Conservation (phyloP, 1,284 basidiomycete genomes). For the Mycosarcoma maydis region DNA sequence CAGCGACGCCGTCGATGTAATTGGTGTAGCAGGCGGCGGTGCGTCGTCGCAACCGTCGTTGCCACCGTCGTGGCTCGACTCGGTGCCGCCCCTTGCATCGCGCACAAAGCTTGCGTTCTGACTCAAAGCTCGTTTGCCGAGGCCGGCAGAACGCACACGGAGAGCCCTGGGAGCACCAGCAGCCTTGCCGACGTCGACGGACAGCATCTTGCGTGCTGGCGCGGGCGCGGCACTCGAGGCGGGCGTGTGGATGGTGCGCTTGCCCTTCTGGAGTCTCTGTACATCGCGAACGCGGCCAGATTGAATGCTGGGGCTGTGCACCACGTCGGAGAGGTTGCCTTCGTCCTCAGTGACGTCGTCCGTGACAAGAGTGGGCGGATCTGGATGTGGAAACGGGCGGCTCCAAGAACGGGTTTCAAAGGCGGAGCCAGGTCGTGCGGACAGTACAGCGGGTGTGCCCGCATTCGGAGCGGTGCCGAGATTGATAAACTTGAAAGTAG, state of each 20-base stretch:
- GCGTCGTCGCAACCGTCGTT: conserved; percentile 5
- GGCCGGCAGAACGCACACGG: conserved; percentile 38
- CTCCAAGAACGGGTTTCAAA: conserved; percentile 30
- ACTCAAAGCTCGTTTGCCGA: conserved; percentile 44
- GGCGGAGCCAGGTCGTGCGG: conserved; percentile 17
- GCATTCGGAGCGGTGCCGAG: conserved; percentile 31
- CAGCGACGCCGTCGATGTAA: conserved; percentile 13
- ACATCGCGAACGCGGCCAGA: conserved; percentile 39
- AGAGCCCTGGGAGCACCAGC: conserved; percentile 32
- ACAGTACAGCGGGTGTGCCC: conserved; percentile 25
- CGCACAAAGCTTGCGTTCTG: conserved; percentile 31
- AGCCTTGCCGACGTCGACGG: conserved; percentile 38
- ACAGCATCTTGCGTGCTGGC: conserved; percentile 37
- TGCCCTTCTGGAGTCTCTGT: conserved; percentile 38
- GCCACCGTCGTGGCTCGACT: conserved; percentile 1
- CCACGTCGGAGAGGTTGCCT: conserved; percentile 32
- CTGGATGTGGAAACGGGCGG: conserved; percentile 17
- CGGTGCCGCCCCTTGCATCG: conserved; percentile 8
- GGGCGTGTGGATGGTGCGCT: conserved; percentile 25
- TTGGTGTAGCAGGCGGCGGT: conserved; percentile 32
- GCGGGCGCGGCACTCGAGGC: conserved; percentile 16
- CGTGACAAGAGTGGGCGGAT: conserved; percentile 8
- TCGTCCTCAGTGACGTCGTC: conserved; percentile 35
- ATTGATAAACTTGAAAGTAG: conserved; percentile 43
- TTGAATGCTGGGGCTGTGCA: conserved; percentile 37